A percentile compares a stretch with the other conserved stretches of the same genome.
Evolutionary conservation across 2,329 filamentous ascomycete species (phyloP).

Genomic region (Raffaelea arxii): DNA sequence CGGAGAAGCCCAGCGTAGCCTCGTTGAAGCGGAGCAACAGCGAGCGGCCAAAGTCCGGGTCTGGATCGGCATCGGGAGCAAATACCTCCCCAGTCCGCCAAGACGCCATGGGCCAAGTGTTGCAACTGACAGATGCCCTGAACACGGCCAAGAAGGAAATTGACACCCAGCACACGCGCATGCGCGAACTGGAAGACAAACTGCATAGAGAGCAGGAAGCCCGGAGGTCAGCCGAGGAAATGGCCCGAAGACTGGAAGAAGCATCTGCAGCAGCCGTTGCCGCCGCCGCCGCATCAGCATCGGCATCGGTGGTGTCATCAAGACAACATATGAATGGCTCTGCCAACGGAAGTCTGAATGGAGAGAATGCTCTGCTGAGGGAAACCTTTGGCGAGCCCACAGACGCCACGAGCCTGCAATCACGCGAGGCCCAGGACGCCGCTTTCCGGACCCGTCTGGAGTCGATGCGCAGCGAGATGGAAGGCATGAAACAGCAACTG

Average conservation of each 20-base stretch:
- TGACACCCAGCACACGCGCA: slow-evolving; percentile 67
- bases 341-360: slow-evolving; percentile 18
- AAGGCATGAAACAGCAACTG: slow-evolving; percentile 69
- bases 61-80: slow-evolving; percentile 22
- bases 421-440: background rate
- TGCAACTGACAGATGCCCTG: slow-evolving; percentile 76
- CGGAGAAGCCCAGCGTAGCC: slow-evolving; percentile 79
- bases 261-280: slow-evolving; percentile 24
- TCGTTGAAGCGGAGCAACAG: slow-evolving; percentile 68
- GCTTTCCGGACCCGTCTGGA: slow-evolving; percentile 63
- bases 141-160: slow-evolving; percentile 78
- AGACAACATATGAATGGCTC: slow-evolving; percentile 26
- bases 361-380: slow-evolving; percentile 30
- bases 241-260: slow-evolving; percentile 60
- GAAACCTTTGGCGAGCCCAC: slow-evolving; percentile 29
- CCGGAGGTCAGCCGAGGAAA: slow-evolving; percentile 74
- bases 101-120: slow-evolving; percentile 60
- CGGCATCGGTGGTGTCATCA: background rate
- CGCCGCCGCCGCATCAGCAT: background rate
- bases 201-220: slow-evolving; percentile 72
- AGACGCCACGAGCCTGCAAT: background rate
- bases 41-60: slow-evolving; percentile 56
- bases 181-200: slow-evolving; percentile 72
- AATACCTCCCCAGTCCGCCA: slow-evolving; percentile 50
- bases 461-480: slow-evolving; percentile 68